Percentiles rank a stretch among this genome's conserved stretches.
Evolutionary conservation across 768 basidiomycete species (phyloP).

Genomic region (Pisolithus albus): DNA sequence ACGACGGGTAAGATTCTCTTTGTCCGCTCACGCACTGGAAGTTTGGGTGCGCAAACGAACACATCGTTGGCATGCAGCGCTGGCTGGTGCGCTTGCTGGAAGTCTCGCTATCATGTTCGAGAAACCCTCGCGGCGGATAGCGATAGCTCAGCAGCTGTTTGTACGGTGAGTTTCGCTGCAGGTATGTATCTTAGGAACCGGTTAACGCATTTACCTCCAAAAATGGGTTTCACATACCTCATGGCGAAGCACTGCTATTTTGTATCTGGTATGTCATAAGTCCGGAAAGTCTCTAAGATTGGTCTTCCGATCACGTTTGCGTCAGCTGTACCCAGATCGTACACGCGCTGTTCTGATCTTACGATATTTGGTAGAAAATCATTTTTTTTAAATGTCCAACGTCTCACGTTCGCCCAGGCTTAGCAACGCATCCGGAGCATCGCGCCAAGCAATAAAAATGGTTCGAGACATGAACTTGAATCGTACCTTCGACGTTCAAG

Average conservation of each 20-base stretch:
- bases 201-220: constrained; percentile 64
- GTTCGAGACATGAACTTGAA: constrained; percentile 56
- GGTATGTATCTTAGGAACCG: not conserved
- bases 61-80: constrained; percentile 68
- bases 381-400: not conserved
- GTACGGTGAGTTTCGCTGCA: constrained; percentile 53
- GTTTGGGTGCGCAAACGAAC: constrained; percentile 60
- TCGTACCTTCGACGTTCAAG: constrained; percentile 46
- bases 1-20: constrained; percentile 49
- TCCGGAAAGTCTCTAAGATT: not conserved
- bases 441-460: constrained; percentile 50
- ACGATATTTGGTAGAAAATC: constrained; percentile 55
- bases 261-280: constrained; percentile 49
- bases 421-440: constrained; percentile 57
- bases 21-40: constrained; percentile 57
- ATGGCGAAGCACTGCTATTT: constrained; percentile 82
- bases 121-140: constrained; percentile 52
- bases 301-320: not conserved
- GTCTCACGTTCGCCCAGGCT: constrained; percentile 49
- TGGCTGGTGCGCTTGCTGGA: constrained; percentile 74
- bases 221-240: constrained; percentile 63
- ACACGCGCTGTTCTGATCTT: constrained; percentile 71
- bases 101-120: constrained; percentile 73
- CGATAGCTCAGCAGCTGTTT: constrained; percentile 83
- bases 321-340: constrained; percentile 78